Conservation (phyloP, 1,139 yeast species). For the Kodamaea arcana region DNA sequence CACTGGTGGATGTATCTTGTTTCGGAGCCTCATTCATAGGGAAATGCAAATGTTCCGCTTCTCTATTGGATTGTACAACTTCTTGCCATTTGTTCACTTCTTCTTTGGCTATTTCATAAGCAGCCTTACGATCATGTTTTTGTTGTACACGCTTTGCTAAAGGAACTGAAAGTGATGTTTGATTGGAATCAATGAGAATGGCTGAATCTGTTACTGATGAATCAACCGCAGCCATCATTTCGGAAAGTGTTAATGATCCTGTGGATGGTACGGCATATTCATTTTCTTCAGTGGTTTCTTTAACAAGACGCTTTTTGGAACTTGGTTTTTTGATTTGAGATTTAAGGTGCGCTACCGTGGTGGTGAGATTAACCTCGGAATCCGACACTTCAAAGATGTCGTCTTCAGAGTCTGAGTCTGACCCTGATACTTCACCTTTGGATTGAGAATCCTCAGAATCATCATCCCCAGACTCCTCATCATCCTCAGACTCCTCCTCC, state of each 20-base stretch:
- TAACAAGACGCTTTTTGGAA: constrained; percentile 38
- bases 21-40: constrained; percentile 41
- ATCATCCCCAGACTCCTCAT: constrained; percentile 12
- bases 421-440: background rate
- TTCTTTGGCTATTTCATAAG: constrained; percentile 81
- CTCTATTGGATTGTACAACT: constrained; percentile 69
- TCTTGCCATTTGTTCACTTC: constrained; percentile 90
- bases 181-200: constrained; percentile 41
- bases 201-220: constrained; percentile 46
- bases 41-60: constrained; percentile 80
- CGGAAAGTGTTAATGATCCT: constrained; percentile 60
- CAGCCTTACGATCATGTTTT: constrained; percentile 83
- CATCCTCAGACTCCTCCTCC: constrained; percentile 7
- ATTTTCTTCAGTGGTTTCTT: constrained; percentile 61
- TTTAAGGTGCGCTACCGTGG: constrained; percentile 29
- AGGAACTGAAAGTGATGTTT: constrained; percentile 64
- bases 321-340: constrained; percentile 29
- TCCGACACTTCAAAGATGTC: constrained; percentile 19
- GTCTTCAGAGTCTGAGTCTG: constrained; percentile 10
- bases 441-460: constrained; percentile 16
- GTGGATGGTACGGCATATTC: constrained; percentile 65
- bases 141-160: constrained; percentile 82
- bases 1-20: constrained; percentile 35
- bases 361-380: constrained; percentile 31
- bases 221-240: constrained; percentile 67